phyloP scores from a whole-genome alignment of 768 basidiomycete species.

The Chiua virens region DNA sequence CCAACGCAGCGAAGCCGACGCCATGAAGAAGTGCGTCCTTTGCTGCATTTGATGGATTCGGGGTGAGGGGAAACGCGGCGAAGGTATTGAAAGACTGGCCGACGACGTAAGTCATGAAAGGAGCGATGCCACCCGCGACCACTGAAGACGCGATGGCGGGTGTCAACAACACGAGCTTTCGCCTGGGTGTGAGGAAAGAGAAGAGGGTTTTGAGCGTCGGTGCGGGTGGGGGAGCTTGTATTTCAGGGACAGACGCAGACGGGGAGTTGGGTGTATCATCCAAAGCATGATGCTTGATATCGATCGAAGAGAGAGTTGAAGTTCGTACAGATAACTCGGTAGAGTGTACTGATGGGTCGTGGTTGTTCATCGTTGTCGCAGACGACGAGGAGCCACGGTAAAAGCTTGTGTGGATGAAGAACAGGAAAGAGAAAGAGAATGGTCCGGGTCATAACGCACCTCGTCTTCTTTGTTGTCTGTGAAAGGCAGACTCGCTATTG shows the following conservation, averaged over 20 bases:
- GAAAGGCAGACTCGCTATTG: constrained; percentile 16
- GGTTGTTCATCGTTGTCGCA: constrained; percentile 33
- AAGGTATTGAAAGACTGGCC: constrained; percentile 78
- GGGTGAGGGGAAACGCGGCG: constrained; percentile 50
- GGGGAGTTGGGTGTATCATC: constrained; percentile 9
- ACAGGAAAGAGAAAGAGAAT: constrained; percentile 13
- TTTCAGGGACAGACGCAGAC: constrained; percentile 13
- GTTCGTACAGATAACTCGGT: constrained; percentile 23
- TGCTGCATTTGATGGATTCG: constrained; percentile 37
- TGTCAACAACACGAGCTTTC: constrained; percentile 54
- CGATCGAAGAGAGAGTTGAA: constrained; percentile 16
- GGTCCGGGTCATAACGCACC: not conserved
- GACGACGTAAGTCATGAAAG: constrained; percentile 83
- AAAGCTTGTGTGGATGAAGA: constrained; percentile 2
- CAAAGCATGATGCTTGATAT: constrained; percentile 15
- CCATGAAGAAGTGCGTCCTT: constrained; percentile 55
- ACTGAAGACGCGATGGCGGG: constrained; percentile 66
- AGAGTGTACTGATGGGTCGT: constrained; percentile 18
- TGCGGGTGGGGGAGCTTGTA: constrained; percentile 30
- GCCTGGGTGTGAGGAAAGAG: constrained; percentile 57
- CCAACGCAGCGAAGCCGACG: constrained; percentile 60
- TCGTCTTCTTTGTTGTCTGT: constrained; percentile 25
- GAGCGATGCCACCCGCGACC: constrained; percentile 68
- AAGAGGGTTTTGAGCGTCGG: constrained; percentile 69
- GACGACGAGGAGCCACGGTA: constrained; percentile 26